Base-by-base conservation (phyloP, 2,329 filamentous ascomycete species). In the Septoria petroselini region DNA sequence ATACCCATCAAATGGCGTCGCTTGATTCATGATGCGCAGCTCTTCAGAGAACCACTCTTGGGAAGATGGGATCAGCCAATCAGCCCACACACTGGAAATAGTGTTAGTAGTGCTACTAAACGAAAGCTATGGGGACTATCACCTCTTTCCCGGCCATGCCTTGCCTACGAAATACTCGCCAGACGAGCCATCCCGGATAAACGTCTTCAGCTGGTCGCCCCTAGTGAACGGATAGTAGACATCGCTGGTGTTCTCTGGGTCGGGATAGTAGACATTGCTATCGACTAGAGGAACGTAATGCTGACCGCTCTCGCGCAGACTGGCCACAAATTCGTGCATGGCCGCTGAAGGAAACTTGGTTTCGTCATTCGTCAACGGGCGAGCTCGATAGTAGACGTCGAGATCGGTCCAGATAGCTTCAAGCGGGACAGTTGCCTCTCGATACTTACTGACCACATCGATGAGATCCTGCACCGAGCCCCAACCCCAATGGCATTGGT, bases 401-500 rank as follows among this genome's bases (percentile, higher is more conserved):
- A 62, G 42, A 30, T 73, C 71, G 4, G 67, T 62, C 71, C 71
- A 73, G 19, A 72, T 65, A 14, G 43, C 30, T 37, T 59, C 50
- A 8, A 33, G 19, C 12, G 46, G 79, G 46, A 81, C 81, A 14
- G 72, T 69, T 43, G 78, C 79, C 23, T 67, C 71, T 44, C 68
- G 71, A 64, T 76, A 79, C 34, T 72, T 73, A 27, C 75, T 68
- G 21, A 78, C 71, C 11, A 80, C 72, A 57, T 79, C 78, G 54
- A 84, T 76, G 4, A 88, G 62, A 9, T 80, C 75, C 1, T 79
- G 77, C 79, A 84, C 87, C 58, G 85, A 87, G 18, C 75, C 70
- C 64, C 91, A 91, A 30, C 50, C 53, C 53, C 50, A 56, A 52
- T 85, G 78, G 60, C 86, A 91, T 65, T 94, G 88, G 58, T 93